Base-by-base conservation (phyloP, 129 eudicot genomes). In the Pittosporum tobira region DNA sequence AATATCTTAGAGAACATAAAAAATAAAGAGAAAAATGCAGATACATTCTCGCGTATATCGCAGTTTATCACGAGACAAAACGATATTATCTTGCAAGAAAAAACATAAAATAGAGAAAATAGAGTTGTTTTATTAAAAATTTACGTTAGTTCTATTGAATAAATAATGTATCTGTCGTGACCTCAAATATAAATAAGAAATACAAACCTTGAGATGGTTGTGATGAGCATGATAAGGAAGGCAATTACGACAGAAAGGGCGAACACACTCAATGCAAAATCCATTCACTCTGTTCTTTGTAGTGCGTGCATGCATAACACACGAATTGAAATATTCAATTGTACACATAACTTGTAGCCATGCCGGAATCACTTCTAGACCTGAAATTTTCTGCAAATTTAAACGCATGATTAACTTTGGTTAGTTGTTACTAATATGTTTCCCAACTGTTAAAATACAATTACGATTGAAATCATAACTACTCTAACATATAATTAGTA, bases 341-440 rank as follows among this genome's bases (percentile, higher is more conserved):
- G 67, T 43, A 43, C 66, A 69, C 79, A 78, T 59, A 65, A 69
- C 51, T 56, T 34, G 45, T 25, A 78, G 57, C 84, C 84, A 78
- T 31, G 48, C 61, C 11, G 79, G 79, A 47, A 78, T n/a, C n/a
- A n/a, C 76, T 46, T 40, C 64, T 22, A 21, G 50, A 6, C 55
- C n/a, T n/a, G n/a, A 11, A 21, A 28, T 28, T 28, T 28, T 58
- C 82, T 72, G 72, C 68, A 62, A 59, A 19, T 34, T 34, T 34
- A 34, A 34, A 34, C 13, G 11, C 40, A 34, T 0, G 11, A 34
- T 34, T 34, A 34, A 34, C 11, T 34, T 34, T 34, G 10, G 1
- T 4, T 34, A 6, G 40, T 34, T 34, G 6, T n/a, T n/a, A n/a
- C n/a, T n/a, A n/a, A n/a, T n/a, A n/a, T n/a, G n/a, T n/a, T n/a